phyloP scores from a whole-genome alignment of 495 filamentous ascomycete species.

The Neurospora sp. region DNA sequence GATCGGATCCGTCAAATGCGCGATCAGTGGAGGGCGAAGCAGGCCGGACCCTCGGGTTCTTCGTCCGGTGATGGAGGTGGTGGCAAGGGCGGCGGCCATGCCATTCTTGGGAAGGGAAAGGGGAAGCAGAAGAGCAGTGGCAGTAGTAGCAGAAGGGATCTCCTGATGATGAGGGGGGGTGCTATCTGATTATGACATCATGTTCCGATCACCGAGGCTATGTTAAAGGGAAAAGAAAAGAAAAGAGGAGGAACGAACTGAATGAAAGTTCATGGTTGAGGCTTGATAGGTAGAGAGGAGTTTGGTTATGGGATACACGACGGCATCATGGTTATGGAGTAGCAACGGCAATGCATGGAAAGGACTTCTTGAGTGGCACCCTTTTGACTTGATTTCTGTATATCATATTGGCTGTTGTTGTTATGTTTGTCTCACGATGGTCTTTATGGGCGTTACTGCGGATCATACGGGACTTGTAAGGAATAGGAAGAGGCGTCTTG shows the following conservation, averaged over 20 bases:
- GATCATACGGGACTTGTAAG: neutral
- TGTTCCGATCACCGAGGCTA: neutral
- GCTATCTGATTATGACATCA: neutral
- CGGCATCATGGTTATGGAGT: neutral
- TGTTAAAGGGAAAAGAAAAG: neutral
- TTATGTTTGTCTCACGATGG: neutral
- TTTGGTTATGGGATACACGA: neutral
- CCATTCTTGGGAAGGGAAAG: neutral
- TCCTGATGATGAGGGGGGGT: neutral
- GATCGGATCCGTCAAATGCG: slow-evolving; percentile 21
- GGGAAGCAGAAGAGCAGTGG: neutral
- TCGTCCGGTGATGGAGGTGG: neutral
- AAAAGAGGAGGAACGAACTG: neutral
- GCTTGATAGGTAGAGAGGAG: neutral
- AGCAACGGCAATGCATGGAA: neutral
- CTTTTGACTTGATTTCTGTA: neutral
- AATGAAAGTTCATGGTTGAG: neutral
- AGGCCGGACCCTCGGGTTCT: neutral
- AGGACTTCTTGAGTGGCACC: neutral
- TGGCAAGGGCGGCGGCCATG: neutral
- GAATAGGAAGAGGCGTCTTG: neutral
- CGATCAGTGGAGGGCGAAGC: slow-evolving; percentile 18
- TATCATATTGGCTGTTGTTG: neutral
- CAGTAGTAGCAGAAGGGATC: neutral
- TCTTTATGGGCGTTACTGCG: neutral